A percentile compares a stretch with the other conserved stretches of the same genome.
Conservation (phyloP, 192 early-diverging fungal species). For the Backusella liffmaniae region DNA sequence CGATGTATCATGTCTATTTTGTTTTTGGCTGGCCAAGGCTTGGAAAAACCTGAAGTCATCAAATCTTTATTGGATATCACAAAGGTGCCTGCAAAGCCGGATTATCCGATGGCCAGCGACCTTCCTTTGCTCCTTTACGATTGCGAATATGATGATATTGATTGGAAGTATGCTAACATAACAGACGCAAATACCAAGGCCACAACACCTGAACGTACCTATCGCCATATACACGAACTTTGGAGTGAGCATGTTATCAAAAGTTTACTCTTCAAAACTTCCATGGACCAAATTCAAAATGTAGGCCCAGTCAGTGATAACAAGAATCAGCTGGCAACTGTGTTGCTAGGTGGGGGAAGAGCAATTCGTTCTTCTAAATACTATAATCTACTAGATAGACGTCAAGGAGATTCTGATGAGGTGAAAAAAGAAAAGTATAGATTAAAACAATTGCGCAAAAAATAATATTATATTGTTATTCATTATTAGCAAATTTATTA, state of each 20-base stretch:
- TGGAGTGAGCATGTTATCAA: slow-evolving; percentile 48
- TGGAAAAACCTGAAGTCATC: slow-evolving; percentile 74
- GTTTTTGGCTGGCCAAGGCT: slow-evolving; percentile 78
- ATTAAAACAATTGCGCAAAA: slow-evolving; percentile 10
- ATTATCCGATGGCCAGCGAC: slow-evolving; percentile 90
- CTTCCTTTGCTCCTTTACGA: slow-evolving; percentile 89
- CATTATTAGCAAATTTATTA: neutral
- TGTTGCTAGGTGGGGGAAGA: slow-evolving; percentile 21
- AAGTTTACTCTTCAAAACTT: slow-evolving; percentile 42
- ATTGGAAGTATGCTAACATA: slow-evolving; percentile 52
- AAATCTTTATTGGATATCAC: slow-evolving; percentile 66
- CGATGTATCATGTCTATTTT: slow-evolving; percentile 93
- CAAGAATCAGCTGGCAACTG: neutral
- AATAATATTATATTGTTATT: neutral
- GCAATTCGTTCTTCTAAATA: slow-evolving; percentile 17
- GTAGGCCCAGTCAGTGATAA: neutral
- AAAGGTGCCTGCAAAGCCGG: slow-evolving; percentile 67
- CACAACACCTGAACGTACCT: slow-evolving; percentile 37
- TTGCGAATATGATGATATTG: slow-evolving; percentile 66
- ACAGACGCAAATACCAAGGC: slow-evolving; percentile 28
- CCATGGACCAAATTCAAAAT: slow-evolving; percentile 14
- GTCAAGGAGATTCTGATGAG: slow-evolving; percentile 27
- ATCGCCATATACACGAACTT: slow-evolving; percentile 47
- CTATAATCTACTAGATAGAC: slow-evolving; percentile 12
- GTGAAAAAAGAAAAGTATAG: slow-evolving; percentile 36